A percentile compares a stretch with the other conserved stretches of the same genome.
These are phyloP conservation scores for Candida insectorum DNA, from an alignment of 805 yeast species.

Conservation along the genomic window DNA sequence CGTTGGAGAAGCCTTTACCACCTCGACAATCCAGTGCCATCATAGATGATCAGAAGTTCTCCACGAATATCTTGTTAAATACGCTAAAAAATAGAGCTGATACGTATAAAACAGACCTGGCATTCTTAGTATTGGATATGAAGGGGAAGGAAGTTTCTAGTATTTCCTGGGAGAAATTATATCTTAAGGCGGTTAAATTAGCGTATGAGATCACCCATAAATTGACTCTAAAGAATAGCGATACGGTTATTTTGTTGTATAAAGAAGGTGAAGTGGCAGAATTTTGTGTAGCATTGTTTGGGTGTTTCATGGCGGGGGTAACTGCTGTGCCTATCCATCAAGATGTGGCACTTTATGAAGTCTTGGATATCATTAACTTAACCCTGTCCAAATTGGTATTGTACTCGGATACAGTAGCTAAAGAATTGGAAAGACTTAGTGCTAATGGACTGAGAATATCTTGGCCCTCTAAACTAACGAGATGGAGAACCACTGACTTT, in stretches of 20 bases:
- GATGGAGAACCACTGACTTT: constrained; percentile 85
- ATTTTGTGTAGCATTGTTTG: constrained; percentile 80
- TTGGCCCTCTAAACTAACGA: constrained; percentile 73
- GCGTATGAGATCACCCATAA: constrained; percentile 79
- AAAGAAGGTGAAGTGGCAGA: constrained; percentile 82
- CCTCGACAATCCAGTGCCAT: constrained; percentile 40
- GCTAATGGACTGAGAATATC: constrained; percentile 29
- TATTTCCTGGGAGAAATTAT: constrained; percentile 88
- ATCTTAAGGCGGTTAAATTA: constrained; percentile 77
- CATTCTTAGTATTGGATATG: constrained; percentile 67
- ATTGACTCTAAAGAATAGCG: constrained; percentile 71
- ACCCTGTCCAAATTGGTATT: constrained; percentile 78
- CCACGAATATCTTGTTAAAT: constrained; percentile 54
- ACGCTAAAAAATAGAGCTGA: constrained; percentile 72
- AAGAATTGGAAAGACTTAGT: constrained; percentile 65
- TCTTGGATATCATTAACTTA: constrained; percentile 63
- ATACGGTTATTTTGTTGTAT: constrained; percentile 79
- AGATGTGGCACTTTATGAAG: constrained; percentile 63
- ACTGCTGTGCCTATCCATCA: constrained; percentile 92
- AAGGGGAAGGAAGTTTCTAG: constrained; percentile 77
- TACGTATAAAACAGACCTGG: constrained; percentile 58
- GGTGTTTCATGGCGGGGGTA: constrained; percentile 89
- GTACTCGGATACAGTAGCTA: constrained; percentile 75
- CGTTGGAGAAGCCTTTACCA: constrained; percentile 57
- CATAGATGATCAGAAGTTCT: constrained; percentile 12